These are phyloP conservation scores for Cadophora malorum DNA, from an alignment of 2,329 filamentous ascomycete genomes.

Conservation along the genomic window DNA sequence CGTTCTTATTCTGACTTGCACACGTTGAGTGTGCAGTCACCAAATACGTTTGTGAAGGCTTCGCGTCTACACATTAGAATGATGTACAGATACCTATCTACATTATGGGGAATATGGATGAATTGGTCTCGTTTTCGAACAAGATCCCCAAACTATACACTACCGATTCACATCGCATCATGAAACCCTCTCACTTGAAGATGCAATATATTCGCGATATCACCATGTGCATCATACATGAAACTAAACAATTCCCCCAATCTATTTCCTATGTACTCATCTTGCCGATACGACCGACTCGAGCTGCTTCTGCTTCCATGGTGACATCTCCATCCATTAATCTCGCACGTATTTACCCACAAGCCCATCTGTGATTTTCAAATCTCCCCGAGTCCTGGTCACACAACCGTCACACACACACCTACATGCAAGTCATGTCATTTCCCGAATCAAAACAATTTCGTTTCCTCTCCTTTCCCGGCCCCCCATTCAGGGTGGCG, in stretches of 20 bases:
- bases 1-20: neutral
- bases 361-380: neutral
- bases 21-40: neutral
- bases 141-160: neutral
- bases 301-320: neutral
- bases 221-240: conserved; percentile 6
- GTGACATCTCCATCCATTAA: conserved; percentile 3
- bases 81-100: conserved; percentile 14
- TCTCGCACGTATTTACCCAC: conserved; percentile 5
- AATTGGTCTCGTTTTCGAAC: neutral
- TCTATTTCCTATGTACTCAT: neutral
- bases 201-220: conserved; percentile 3
- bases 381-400: conserved; percentile 7
- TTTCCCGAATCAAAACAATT: neutral
- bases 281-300: neutral
- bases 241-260: neutral
- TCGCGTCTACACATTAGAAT: neutral
- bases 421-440: neutral
- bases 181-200: neutral
- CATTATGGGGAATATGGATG: neutral
- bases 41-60: conserved; percentile 17
- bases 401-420: conserved; percentile 1
- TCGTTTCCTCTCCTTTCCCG: neutral
- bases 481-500: neutral
- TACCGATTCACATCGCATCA: conserved; percentile 13